These are phyloP conservation scores for Venturiaceae sp. DNA, from an alignment of 2,329 filamentous ascomycete species.

Conservation along the genomic window DNA sequence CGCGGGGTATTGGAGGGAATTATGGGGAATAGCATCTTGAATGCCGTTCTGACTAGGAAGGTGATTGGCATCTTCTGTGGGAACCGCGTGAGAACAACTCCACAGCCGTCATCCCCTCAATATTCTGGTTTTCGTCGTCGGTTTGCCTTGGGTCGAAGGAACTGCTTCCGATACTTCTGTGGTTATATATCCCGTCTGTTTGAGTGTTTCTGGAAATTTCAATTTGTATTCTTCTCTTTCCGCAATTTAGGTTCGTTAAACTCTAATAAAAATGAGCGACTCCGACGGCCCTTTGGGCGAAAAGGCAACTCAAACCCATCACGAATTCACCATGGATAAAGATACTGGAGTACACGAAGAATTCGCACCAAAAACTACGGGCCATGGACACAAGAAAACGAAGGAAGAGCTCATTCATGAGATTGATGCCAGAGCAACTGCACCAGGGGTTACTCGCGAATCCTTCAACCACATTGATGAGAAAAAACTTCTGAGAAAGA, in stretches of 20 bases:
- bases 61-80: not conserved
- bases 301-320: not conserved
- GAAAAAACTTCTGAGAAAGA: constrained; percentile 28
- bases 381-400: not conserved
- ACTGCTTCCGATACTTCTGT: no score
- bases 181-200: not conserved
- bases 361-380: not conserved
- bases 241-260: not conserved
- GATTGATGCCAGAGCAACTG: constrained; percentile 18
- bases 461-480: constrained; percentile 28
- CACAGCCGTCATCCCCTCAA: not conserved
- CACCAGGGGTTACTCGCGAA: constrained; percentile 17
- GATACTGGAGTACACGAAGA: not conserved
- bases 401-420: constrained; percentile 13
- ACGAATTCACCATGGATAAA: not conserved
- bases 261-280: not conserved
- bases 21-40: not conserved
- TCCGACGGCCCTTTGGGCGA: not conserved
- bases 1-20: not conserved
- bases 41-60: not conserved
- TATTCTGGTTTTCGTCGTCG: not conserved
- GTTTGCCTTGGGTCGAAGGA: not conserved
- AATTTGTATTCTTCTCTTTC: not conserved
- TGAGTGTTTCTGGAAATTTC: not conserved
- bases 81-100: not conserved